Evolutionary conservation across 805 yeast species (phyloP).

Genomic region (Zygosaccharomyces gambellarensis): DNA sequence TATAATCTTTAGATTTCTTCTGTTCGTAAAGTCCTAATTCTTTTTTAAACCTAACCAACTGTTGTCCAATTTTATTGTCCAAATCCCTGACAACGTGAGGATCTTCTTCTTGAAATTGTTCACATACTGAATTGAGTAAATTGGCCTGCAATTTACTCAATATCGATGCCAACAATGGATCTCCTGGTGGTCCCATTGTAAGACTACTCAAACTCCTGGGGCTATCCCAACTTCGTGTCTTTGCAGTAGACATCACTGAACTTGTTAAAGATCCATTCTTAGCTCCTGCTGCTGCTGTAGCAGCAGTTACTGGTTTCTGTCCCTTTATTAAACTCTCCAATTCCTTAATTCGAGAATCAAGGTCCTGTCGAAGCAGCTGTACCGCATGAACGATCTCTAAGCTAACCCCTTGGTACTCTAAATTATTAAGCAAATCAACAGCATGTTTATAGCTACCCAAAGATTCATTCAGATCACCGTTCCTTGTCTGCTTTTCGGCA

Average conservation of each 20-base stretch:
- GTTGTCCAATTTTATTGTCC: slow-evolving; percentile 19
- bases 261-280: slow-evolving; percentile 20
- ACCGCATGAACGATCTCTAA: slow-evolving; percentile 35
- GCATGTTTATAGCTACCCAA: slow-evolving; percentile 33
- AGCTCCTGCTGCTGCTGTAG: slow-evolving; percentile 27
- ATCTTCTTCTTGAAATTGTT: slow-evolving; percentile 5
- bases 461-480: slow-evolving; percentile 42
- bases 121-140: slow-evolving; percentile 6
- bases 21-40: slow-evolving; percentile 40
- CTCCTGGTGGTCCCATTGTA: slow-evolving; percentile 10
- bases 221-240: slow-evolving; percentile 15
- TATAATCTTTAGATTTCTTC: slow-evolving; percentile 34
- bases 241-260: slow-evolving; percentile 12
- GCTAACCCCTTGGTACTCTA: slow-evolving; percentile 24
- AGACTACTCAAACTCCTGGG: slow-evolving; percentile 4
- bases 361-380: slow-evolving; percentile 29
- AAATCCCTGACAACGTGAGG: slow-evolving; percentile 15
- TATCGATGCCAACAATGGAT: slow-evolving; percentile 19
- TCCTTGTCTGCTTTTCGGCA: slow-evolving; percentile 47
- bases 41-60: slow-evolving; percentile 31
- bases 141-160: slow-evolving; percentile 21
- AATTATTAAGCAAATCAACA: slow-evolving; percentile 4
- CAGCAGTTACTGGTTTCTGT: slow-evolving; percentile 19
- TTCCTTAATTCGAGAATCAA: slow-evolving; percentile 33
- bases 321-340: slow-evolving; percentile 27